Evolutionary conservation across 1,284 basidiomycete species (phyloP).

Genomic region (Anthracocystis setariae): DNA sequence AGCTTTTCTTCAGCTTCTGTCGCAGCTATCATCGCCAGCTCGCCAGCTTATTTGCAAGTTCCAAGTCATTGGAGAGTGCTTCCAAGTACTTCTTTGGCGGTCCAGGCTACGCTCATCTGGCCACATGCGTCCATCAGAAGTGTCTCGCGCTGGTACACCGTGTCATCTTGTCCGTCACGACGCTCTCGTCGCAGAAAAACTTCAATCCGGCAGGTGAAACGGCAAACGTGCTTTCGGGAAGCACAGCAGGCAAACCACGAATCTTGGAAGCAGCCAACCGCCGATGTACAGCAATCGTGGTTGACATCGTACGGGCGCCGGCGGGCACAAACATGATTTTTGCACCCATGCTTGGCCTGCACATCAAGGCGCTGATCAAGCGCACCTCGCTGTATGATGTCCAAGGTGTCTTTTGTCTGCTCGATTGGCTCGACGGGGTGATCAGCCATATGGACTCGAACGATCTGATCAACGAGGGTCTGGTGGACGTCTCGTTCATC

Average conservation of each 20-base stretch:
- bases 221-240: constrained; percentile 62
- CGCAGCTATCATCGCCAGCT: constrained; percentile 63
- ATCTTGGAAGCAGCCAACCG: constrained; percentile 64
- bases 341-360: constrained; percentile 57
- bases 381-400: constrained; percentile 64
- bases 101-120: constrained; percentile 62
- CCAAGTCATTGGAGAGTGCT: constrained; percentile 37
- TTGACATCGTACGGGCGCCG: constrained; percentile 61
- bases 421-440: constrained; percentile 64
- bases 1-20: constrained; percentile 66
- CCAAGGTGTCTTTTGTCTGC: constrained; percentile 63
- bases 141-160: constrained; percentile 61
- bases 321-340: constrained; percentile 52
- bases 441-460: constrained; percentile 60
- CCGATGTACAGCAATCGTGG: constrained; percentile 62
- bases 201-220: constrained; percentile 64
- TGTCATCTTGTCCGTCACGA: constrained; percentile 63
- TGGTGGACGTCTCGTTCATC: constrained; percentile 61
- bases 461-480: constrained; percentile 48
- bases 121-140: constrained; percentile 64
- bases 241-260: constrained; percentile 63
- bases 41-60: constrained; percentile 49
- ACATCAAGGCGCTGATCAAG: constrained; percentile 63
- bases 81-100: constrained; percentile 61
- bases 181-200: constrained; percentile 65